Conservation (phyloP, 1,139 yeast species). For the Hansenula lynferdii region DNA sequence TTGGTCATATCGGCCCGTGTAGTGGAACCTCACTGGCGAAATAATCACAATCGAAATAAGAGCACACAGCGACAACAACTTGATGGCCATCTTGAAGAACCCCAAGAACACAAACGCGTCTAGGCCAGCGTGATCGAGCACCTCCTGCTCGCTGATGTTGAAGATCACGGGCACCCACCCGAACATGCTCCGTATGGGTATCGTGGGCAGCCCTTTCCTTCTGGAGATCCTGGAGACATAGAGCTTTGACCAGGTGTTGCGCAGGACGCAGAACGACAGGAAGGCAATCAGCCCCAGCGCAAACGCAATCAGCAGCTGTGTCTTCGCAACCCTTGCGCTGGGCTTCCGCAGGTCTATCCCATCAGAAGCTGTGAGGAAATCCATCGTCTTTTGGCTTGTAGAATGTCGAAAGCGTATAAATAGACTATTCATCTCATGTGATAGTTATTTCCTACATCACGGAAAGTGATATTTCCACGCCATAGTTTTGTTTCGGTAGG, state of each 20-base stretch:
- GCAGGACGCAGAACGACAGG: constrained; percentile 54
- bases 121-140: constrained; percentile 58
- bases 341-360: constrained; percentile 35
- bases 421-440: no score
- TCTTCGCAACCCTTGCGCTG: constrained; percentile 35
- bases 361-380: constrained; percentile 1
- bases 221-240: constrained; percentile 52
- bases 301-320: constrained; percentile 58
- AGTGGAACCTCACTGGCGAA: constrained; percentile 68
- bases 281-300: constrained; percentile 63
- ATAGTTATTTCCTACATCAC: no score
- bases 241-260: constrained; percentile 64
- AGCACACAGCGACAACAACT: constrained; percentile 51
- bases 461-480: no score
- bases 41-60: constrained; percentile 61
- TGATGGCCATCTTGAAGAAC: constrained; percentile 75
- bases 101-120: constrained; percentile 71
- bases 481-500: no score
- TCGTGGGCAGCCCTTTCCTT: constrained; percentile 34
- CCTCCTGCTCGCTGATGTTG: constrained; percentile 26
- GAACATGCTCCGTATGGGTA: constrained; percentile 50
- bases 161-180: constrained; percentile 48
- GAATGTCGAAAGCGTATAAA: no score
- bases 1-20: constrained; percentile 65
- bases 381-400: background rate